A percentile compares a stretch with the other conserved stretches of the same genome.
Conservation (phyloP, 331 rosid species). For the Arachis monticola region DNA sequence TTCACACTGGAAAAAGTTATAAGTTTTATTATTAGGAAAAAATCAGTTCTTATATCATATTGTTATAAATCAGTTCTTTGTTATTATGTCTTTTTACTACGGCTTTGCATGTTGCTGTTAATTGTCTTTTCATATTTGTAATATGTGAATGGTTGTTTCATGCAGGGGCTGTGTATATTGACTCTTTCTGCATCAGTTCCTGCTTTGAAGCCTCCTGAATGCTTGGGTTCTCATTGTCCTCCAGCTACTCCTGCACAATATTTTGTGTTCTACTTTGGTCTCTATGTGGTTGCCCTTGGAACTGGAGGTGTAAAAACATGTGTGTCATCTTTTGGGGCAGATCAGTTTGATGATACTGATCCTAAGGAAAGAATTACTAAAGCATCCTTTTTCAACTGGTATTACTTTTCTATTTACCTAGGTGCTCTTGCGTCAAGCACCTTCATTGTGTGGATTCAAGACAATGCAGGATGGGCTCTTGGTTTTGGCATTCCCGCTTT, state of each 20-base stretch:
- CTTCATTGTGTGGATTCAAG: conserved; percentile 83
- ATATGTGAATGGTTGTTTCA: conserved; percentile 11
- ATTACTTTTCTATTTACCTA: conserved; percentile 77
- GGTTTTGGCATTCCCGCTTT: conserved; percentile 93
- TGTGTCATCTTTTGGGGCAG: conserved; percentile 84
- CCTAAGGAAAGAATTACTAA: conserved; percentile 70
- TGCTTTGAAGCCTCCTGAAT: conserved; percentile 66
- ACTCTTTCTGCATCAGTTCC: conserved; percentile 80
- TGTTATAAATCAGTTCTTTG: background rate
- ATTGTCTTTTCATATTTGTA: background rate
- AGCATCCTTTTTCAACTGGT: conserved; percentile 93
- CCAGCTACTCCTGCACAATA: conserved; percentile 67
- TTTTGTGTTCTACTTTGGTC: conserved; percentile 72
- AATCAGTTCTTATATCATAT: too few relatives aligned
- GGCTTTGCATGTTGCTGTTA: background rate
- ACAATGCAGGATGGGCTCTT: conserved; percentile 90
- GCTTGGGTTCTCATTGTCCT: conserved; percentile 71
- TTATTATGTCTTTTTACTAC: background rate
- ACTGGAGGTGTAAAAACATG: conserved; percentile 93
- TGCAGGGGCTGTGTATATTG: conserved; percentile 85
- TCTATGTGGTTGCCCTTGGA: conserved; percentile 86
- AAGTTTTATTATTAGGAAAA: too few relatives aligned
- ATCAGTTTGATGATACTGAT: conserved; percentile 94
- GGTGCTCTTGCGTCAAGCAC: conserved; percentile 80
- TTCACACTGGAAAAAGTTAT: too few relatives aligned